Conservation (phyloP, 2,329 filamentous ascomycete species). For the Aureobasidium uvarum region DNA sequence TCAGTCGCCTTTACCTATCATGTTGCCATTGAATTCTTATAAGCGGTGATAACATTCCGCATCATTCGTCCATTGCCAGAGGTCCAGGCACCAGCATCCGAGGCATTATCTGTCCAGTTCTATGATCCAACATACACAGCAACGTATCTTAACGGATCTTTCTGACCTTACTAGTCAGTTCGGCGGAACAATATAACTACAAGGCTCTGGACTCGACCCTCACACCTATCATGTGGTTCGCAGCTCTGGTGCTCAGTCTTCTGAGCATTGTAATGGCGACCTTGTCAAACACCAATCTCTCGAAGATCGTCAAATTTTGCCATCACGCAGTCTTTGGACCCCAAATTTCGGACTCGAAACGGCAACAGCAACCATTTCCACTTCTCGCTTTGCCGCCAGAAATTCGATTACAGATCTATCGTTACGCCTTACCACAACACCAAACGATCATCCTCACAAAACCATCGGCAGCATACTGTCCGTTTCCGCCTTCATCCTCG, state of each 20-base stretch:
- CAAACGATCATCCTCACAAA: slow-evolving; percentile 4
- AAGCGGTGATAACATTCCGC: too few relatives aligned
- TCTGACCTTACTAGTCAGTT: neutral
- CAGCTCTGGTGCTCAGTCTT: neutral
- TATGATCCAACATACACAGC: neutral
- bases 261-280: slow-evolving; percentile 4
- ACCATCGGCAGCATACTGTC: neutral
- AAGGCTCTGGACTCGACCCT: neutral
- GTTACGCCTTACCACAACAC: neutral
- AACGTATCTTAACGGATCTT: too few relatives aligned
- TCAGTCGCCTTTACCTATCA: neutral
- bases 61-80: neutral
- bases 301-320: neutral
- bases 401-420: slow-evolving; percentile 7
- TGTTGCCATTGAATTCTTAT: neutral
- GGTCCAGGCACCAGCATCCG: neutral
- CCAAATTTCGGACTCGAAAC: neutral
- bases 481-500: neutral
- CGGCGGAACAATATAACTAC: neutral
- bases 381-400: neutral
- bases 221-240: neutral
- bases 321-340: neutral
- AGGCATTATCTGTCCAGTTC: neutral
- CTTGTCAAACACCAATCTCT: neutral
- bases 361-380: neutral